Base-by-base conservation (phyloP, 129 eudicot genomes). In the Escallonia herrerae region DNA sequence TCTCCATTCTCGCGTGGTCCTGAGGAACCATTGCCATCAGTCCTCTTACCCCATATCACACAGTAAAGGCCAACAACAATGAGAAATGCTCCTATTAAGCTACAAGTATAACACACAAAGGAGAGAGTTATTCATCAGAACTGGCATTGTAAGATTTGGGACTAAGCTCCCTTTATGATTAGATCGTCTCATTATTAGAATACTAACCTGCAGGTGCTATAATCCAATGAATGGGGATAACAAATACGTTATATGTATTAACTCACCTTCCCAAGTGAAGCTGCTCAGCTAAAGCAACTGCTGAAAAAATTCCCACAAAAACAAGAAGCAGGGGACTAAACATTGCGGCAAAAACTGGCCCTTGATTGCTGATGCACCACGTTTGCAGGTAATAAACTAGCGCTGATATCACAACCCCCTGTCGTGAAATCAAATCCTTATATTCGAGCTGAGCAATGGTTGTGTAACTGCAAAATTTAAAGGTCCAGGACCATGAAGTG, bases 261-360 rank as follows among this genome's bases (percentile, higher is more conserved):
- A 8, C 43, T 59, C 7, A 73, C 78, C 72, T 65, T 51, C 78
- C 71, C 48, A 73, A 37, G 50, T 65, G 72, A 65, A 73, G 54
- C 58, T 43, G 56, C 53, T 73, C 72, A 7, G 57, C 70, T 14
- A 73, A 73, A n/a, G 56, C 56, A 49, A 73, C 7, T 38, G 78
- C 61, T 40, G 78, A 73, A 66, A 73, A 73, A 4, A 66, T 33
- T 11, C 71, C 77, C 3, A 64, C 71, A 15, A 65, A 45, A 3
- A 61, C 51, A 9, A 73, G 77, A 55, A 64, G 72, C 37, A 73
- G 39, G 33, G 78, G 78, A 43, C 65, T 56, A 59, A 73, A 73
- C 67, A 59, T 73, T 56, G 72, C 72, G 6, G 67, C 67, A 58
- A 73, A 73, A 43, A 73, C 72, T 2, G 78, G 78, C 61, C 78